Conservation (phyloP, 2,329 filamentous ascomycete species). For the Acrocalymma vagum region DNA sequence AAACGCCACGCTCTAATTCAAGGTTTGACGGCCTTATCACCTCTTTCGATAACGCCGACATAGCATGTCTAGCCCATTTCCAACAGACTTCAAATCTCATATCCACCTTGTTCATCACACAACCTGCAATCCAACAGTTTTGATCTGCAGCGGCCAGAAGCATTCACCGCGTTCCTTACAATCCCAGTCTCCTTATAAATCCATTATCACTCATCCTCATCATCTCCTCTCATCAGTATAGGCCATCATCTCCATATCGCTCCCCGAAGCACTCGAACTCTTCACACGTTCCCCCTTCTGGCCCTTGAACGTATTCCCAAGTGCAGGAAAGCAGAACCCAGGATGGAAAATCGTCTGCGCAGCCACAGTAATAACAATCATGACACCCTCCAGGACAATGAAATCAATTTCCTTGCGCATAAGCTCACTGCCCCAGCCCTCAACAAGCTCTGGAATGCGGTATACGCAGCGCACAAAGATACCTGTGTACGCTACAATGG, state of each 20-base stretch:
- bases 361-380: slow-evolving; percentile 56
- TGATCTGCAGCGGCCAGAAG: too few species aligned
- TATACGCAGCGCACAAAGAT: slow-evolving; percentile 58
- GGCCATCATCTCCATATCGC: slow-evolving; percentile 14
- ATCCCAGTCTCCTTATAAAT: too few species aligned
- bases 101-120: too few species aligned
- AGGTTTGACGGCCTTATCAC: too few species aligned
- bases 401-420: slow-evolving; percentile 58
- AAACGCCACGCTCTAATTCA: too few species aligned
- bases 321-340: slow-evolving; percentile 33
- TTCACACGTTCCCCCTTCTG: slow-evolving; percentile 6
- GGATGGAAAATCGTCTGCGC: slow-evolving; percentile 58
- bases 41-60: too few species aligned
- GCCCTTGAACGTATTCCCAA: slow-evolving; percentile 19
- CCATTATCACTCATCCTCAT: too few species aligned
- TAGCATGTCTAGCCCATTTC: too few species aligned
- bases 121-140: too few species aligned
- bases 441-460: slow-evolving; percentile 55
- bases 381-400: slow-evolving; percentile 59
- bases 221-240: too few species aligned
- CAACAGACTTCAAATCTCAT: too few species aligned
- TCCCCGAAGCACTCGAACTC: slow-evolving; percentile 2
- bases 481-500: slow-evolving; percentile 49
- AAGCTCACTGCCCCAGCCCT: slow-evolving; percentile 52
- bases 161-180: too few species aligned